Percentiles rank a stretch among this genome's conserved stretches.
Conservation (phyloP, 2,329 filamentous ascomycete species). For the Triangularia setosa region DNA sequence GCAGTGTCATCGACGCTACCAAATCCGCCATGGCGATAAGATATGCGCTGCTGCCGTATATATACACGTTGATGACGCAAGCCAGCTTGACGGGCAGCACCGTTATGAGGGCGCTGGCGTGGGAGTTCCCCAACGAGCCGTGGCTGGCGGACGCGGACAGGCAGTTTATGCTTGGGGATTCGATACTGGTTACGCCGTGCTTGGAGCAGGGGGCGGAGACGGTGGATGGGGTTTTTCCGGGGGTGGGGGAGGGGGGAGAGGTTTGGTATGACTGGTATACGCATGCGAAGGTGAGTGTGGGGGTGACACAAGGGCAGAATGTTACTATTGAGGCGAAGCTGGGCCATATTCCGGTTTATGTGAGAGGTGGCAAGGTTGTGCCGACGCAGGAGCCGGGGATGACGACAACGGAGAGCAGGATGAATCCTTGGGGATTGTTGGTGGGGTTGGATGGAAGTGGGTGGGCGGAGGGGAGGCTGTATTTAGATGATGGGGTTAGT, state of each 20-base stretch:
- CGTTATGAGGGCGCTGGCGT: constrained; percentile 68
- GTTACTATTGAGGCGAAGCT: constrained; percentile 44
- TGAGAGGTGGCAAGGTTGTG: constrained; percentile 65
- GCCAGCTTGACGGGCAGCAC: constrained; percentile 64
- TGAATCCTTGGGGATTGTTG: constrained; percentile 64
- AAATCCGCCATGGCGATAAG: constrained; percentile 65
- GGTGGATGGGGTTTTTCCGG: constrained; percentile 68
- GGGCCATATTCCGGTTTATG: constrained; percentile 67
- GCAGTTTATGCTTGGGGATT: constrained; percentile 68
- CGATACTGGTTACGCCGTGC: constrained; percentile 64
- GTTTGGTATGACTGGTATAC: constrained; percentile 80
- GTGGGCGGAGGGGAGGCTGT: constrained; percentile 57
- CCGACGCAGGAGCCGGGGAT: constrained; percentile 65
- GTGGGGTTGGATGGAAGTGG: constrained; percentile 55
- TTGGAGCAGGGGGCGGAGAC: constrained; percentile 57
- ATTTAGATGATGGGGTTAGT: constrained; percentile 73
- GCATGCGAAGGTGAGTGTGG: constrained; percentile 46
- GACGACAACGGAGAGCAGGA: constrained; percentile 60
- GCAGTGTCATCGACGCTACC: constrained; percentile 60
- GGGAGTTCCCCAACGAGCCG: constrained; percentile 72
- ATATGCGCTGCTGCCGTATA: constrained; percentile 67
- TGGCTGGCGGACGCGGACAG: constrained; percentile 61
- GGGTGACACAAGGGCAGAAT: constrained; percentile 34
- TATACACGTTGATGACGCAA: constrained; percentile 69
- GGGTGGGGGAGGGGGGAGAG: constrained; percentile 52